These are phyloP conservation scores for Stylosanthes scabra DNA, from an alignment of 331 rosid genomes.

Conservation along the genomic window DNA sequence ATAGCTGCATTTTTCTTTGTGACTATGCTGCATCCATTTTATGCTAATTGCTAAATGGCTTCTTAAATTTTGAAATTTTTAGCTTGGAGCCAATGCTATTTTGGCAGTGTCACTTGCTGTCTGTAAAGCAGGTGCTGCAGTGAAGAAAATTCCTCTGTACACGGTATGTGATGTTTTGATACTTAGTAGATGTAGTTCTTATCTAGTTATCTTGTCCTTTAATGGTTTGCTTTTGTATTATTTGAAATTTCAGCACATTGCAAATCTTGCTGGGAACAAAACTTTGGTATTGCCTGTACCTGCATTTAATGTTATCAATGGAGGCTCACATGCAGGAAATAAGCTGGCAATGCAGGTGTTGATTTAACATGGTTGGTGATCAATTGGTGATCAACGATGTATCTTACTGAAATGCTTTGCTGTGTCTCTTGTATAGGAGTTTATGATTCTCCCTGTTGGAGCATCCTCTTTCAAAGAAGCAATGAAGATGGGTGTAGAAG, in stretches of 20 bases:
- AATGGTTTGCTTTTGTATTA: conserved; percentile 29
- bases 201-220: conserved; percentile 17
- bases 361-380: background rate
- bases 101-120: conserved; percentile 94
- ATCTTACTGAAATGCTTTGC: background rate
- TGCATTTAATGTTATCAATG: conserved; percentile 93
- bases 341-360: conserved; percentile 96
- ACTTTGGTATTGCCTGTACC: conserved; percentile 90
- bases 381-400: background rate
- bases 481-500: conserved; percentile 99
- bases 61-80: conserved; percentile 34
- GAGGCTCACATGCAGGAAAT: conserved; percentile 99
- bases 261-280: conserved; percentile 93
- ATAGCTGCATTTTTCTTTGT: background rate
- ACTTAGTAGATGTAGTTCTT: conserved; percentile 8
- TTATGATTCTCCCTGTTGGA: conserved; percentile 97
- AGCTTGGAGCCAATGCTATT: conserved; percentile 98
- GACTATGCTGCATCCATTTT: background rate
- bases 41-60: background rate
- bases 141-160: conserved; percentile 83
- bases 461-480: conserved; percentile 98
- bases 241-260: conserved; percentile 76
- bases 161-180: conserved; percentile 49
- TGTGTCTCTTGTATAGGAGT: conserved; percentile 65
- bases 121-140: conserved; percentile 90